These are phyloP conservation scores for Trichoderma gracile DNA, from an alignment of 2,329 filamentous ascomycete species.

Conservation along the genomic window DNA sequence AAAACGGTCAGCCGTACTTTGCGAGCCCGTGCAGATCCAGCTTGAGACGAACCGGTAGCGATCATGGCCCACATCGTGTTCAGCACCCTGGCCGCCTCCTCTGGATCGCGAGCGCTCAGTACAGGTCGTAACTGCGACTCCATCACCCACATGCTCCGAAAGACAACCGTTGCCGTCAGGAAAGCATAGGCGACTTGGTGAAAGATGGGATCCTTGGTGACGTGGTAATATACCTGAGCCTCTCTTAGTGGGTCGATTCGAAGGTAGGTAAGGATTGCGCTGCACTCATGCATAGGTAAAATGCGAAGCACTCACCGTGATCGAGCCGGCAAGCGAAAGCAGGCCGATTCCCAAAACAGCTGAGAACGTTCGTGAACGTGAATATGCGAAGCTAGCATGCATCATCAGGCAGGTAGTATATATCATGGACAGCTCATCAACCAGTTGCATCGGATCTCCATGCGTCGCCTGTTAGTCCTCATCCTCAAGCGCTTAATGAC, in stretches of 20 bases:
- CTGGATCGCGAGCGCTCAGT: constrained; percentile 47
- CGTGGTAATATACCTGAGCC: constrained; percentile 62
- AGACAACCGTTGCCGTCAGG: constrained; percentile 68
- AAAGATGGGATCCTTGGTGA: constrained; percentile 78
- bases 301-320: constrained; percentile 61
- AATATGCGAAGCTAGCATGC: constrained; percentile 72
- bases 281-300: background rate
- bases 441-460: constrained; percentile 60
- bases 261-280: background rate
- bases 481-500: background rate
- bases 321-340: constrained; percentile 60
- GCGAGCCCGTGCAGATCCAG: background rate
- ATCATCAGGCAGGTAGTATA: constrained; percentile 60
- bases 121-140: constrained; percentile 49
- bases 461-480: constrained; percentile 6
- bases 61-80: constrained; percentile 78
- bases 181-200: constrained; percentile 78
- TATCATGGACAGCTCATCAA: constrained; percentile 62
- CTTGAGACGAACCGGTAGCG: constrained; percentile 44
- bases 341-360: constrained; percentile 58
- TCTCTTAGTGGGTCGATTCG: background rate
- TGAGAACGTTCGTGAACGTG: constrained; percentile 53
- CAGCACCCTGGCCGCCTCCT: constrained; percentile 50
- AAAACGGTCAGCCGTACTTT: background rate
- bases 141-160: constrained; percentile 77